Evolutionary conservation across 2,329 filamentous ascomycete species (phyloP), one percentile per base, ranked within the genome.

Genomic region (Colletotrichum liriopes): DNA sequence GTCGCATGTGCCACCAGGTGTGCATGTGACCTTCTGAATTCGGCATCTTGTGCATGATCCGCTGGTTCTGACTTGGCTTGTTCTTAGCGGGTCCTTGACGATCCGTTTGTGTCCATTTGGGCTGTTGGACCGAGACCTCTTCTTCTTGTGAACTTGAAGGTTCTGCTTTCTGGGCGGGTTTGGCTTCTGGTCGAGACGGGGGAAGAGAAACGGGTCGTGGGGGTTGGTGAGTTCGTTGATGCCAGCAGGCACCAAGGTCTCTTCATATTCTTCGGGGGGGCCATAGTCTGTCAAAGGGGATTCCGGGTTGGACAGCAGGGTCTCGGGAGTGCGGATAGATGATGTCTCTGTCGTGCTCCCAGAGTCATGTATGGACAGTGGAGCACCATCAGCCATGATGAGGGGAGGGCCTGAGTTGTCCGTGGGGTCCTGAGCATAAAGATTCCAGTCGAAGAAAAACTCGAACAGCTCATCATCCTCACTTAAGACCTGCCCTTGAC

Each of bases 341-440:
- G 56, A 60, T 35, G 56, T 60, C 56, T 60, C 56, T 9, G 56
- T 60, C 11, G 56, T 60, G 29, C 56, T 60, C 18, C 56, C 56
- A 7, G 26, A 32, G 23, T 60, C 56, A 14, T 32, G 39, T 20
- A 43, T 16, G 5, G 56, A 60, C 41, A 45, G 56, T n/a, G 39
- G 9, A 32, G 39, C 29, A 20, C 5, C 26, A 14, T 43, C 56
- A 3, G 56, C 39, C 56, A 60, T 60, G 39, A 60, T 45, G 39
- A 2, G n/a, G 23, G 41, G 39, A 47, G 41, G 41, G 41, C 29
- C 20, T 32, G 43, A n/a, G 39, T 47, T 32, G 56, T 60, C 23
- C 23, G 14, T 45, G 20, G 8, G 26, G 23, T n/a, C 14, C 16
- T 20, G 37, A 6, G 12, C 16, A 45, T 29, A 20, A 23, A 9